Evolutionary conservation across 306 rosid species (phyloP).

Genomic region (Luffa aegyptiaca): DNA sequence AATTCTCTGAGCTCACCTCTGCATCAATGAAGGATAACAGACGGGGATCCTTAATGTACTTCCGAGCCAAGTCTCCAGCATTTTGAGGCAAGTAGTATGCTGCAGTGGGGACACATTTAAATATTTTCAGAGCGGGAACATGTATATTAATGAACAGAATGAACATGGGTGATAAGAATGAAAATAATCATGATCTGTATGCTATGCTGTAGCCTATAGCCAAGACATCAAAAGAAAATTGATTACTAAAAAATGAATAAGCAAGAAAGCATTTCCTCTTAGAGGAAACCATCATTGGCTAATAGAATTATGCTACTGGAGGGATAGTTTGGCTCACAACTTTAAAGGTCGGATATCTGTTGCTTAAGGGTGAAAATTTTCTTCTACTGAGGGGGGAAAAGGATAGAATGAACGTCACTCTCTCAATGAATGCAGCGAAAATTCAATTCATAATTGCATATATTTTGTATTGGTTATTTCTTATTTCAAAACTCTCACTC

Average conservation of each 20-base stretch:
- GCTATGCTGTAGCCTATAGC: not conserved
- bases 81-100: slow-evolving; percentile 93
- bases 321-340: too few relatives aligned
- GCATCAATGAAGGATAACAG: slow-evolving; percentile 91
- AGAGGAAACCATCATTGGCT: too few relatives aligned
- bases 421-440: not conserved
- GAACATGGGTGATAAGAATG: not conserved
- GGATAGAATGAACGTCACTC: not conserved
- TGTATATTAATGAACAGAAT: not conserved
- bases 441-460: not conserved
- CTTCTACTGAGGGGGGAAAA: too few relatives aligned
- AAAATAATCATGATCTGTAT: not conserved
- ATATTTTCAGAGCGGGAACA: not conserved
- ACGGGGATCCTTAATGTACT: slow-evolving; percentile 64
- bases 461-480: not conserved
- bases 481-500: not conserved
- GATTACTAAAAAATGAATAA: not conserved
- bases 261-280: not conserved
- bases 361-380: too few relatives aligned
- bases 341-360: too few relatives aligned
- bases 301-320: too few relatives aligned
- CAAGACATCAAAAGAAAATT: slow-evolving; percentile 7
- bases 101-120: slow-evolving; percentile 22
- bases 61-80: slow-evolving; percentile 88
- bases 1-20: slow-evolving; percentile 46